These are phyloP conservation scores for Fomitopsis serialis DNA, from an alignment of 768 basidiomycete species.

Conservation along the genomic window DNA sequence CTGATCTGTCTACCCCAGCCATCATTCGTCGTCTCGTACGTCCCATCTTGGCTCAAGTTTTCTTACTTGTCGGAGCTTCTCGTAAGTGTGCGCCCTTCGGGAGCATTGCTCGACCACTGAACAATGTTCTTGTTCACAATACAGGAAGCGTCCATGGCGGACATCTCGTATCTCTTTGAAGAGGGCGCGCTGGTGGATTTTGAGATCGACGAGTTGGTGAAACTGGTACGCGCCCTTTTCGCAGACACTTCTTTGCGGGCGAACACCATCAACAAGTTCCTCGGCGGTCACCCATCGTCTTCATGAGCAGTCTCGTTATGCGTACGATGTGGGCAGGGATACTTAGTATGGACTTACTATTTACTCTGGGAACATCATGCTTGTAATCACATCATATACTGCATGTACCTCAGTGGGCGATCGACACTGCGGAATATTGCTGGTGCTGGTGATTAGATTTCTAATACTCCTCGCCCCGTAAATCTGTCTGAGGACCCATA, in stretches of 20 bases:
- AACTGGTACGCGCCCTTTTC: slow-evolving; percentile 82
- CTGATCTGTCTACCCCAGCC: slow-evolving; percentile 34
- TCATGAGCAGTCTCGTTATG: background rate
- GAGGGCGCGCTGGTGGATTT: slow-evolving; percentile 90
- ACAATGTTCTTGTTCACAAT: slow-evolving; percentile 8
- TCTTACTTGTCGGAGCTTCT: slow-evolving; percentile 90
- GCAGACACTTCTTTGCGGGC: slow-evolving; percentile 81
- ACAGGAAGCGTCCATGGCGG: slow-evolving; percentile 88
- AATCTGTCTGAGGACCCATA: no score
- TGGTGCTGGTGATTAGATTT: no score
- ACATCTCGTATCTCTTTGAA: slow-evolving; percentile 89
- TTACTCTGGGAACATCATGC: no score
- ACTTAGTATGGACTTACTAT: no score
- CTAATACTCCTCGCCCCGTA: no score
- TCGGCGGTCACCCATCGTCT: slow-evolving; percentile 47
- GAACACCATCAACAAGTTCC: slow-evolving; percentile 72
- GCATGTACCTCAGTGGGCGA: background rate
- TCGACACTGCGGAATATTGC: no score
- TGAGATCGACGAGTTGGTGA: slow-evolving; percentile 73
- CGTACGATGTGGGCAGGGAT: no score
- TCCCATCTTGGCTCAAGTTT: slow-evolving; percentile 94
- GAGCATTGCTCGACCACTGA: background rate
- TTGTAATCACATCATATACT: background rate
- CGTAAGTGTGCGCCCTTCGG: slow-evolving; percentile 39
- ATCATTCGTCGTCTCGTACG: slow-evolving; percentile 76